Conservation (phyloP, 192 early-diverging fungal genomes). For the Ambispora gerdemannii region DNA sequence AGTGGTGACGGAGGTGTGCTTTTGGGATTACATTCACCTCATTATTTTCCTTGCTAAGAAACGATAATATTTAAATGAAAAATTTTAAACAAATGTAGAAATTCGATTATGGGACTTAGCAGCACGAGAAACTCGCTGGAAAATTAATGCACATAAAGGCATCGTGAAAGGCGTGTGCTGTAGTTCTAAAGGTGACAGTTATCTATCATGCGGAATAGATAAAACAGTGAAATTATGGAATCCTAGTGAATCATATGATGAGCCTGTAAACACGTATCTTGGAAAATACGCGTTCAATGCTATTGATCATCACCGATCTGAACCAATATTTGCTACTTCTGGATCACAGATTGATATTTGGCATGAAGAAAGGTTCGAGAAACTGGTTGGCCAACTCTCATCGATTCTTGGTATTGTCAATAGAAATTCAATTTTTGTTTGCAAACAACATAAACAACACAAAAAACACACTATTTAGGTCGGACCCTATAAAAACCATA, state of each 20-base stretch:
- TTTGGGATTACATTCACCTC: no score
- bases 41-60: conserved; percentile 2
- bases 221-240: conserved; percentile 95
- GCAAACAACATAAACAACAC: no score
- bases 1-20: conserved; percentile 92
- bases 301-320: conserved; percentile 86
- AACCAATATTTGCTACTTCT: conserved; percentile 85
- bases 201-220: conserved; percentile 92
- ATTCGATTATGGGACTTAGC: conserved; percentile 88
- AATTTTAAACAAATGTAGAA: conserved; percentile 52
- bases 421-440: conserved; percentile 11
- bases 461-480: no score
- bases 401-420: conserved; percentile 21
- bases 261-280: conserved; percentile 72
- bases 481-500: conserved; percentile 79
- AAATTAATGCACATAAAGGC: conserved; percentile 70
- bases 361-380: conserved; percentile 65
- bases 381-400: background rate
- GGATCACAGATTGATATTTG: conserved; percentile 86
- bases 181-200: conserved; percentile 62
- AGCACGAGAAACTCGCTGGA: conserved; percentile 75
- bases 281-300: conserved; percentile 78
- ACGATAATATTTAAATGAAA: conserved; percentile 11
- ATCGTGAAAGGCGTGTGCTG: conserved; percentile 85
- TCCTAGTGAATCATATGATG: conserved; percentile 43